A percentile compares a stretch with the other conserved stretches of the same genome.
Conservation (phyloP, 805 yeast genomes). For the Candida tallmaniae region DNA sequence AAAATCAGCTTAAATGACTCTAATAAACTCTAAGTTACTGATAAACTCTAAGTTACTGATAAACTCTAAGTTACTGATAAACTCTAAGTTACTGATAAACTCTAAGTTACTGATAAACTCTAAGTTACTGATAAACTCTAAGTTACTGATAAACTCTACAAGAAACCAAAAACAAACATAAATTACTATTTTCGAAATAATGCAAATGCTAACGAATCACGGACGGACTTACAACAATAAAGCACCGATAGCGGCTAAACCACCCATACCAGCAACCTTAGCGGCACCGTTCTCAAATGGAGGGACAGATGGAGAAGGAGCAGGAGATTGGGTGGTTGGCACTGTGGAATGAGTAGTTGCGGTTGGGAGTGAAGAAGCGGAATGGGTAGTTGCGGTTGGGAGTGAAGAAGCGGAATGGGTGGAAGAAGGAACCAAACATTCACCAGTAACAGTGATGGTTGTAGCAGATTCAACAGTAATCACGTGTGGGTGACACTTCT, state of each 20-base stretch:
- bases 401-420: conserved; percentile 10
- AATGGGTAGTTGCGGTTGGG: conserved; percentile 14
- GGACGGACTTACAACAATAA: conserved; percentile 6
- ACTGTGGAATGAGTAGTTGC: conserved; percentile 4
- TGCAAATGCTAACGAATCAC: too few species aligned
- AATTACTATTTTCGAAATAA: too few species aligned
- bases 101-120: too few species aligned
- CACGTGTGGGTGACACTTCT: conserved; percentile 21
- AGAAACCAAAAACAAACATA: too few species aligned
- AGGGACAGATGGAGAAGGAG: conserved; percentile 2
- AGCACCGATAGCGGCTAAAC: conserved; percentile 10
- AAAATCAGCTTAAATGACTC: too few species aligned
- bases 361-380: conserved; percentile 7
- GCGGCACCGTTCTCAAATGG: conserved; percentile 9
- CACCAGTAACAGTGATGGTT: conserved; percentile 31
- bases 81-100: too few species aligned
- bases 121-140: too few species aligned
- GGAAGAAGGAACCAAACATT: conserved; percentile 23
- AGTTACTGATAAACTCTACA: too few species aligned
- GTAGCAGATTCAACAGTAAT: conserved; percentile 28
- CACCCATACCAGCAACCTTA: conserved; percentile 8
- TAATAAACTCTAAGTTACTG: too few species aligned
- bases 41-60: too few species aligned
- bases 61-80: too few species aligned
- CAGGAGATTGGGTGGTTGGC: conserved; percentile 2